Conservation (phyloP, 495 filamentous ascomycete genomes). For the Podospora didyma region DNA sequence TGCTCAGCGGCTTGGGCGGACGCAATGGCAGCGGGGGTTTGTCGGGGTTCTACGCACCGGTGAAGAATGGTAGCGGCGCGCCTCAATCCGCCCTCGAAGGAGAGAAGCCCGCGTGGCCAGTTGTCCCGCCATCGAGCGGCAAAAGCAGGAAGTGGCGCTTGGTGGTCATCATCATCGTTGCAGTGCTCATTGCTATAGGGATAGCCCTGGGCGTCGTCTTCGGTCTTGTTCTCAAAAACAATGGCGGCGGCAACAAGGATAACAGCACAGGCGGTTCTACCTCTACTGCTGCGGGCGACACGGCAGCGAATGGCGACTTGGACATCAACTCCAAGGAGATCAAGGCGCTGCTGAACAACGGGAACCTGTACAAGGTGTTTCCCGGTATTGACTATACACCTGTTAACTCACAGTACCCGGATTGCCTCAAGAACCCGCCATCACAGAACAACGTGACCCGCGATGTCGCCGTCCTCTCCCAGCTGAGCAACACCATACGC, state of each 20-base stretch:
- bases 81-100: conserved; percentile 11
- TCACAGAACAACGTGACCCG: conserved; percentile 92
- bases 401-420: conserved; percentile 83
- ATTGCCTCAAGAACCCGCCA: conserved; percentile 71
- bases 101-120: conserved; percentile 58
- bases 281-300: conserved; percentile 38
- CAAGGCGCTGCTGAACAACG: conserved; percentile 73
- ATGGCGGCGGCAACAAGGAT: conserved; percentile 12
- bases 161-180: conserved; percentile 58
- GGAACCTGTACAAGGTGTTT: conserved; percentile 84
- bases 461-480: conserved; percentile 86
- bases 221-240: conserved; percentile 59
- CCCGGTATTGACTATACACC: conserved; percentile 97
- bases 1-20: conserved; percentile 46
- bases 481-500: conserved; percentile 83
- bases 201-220: conserved; percentile 79
- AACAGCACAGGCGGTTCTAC: conserved; percentile 8
- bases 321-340: conserved; percentile 74
- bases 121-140: conserved; percentile 42
- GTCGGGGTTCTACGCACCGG: conserved; percentile 36
- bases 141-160: conserved; percentile 66
- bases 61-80: conserved; percentile 28
- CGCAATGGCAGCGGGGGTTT: conserved; percentile 32
- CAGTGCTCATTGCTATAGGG: conserved; percentile 59
- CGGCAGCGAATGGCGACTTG: conserved; percentile 60